Conservation (phyloP, 257 asterid species). For the Nicotiana tomentosiformis region DNA sequence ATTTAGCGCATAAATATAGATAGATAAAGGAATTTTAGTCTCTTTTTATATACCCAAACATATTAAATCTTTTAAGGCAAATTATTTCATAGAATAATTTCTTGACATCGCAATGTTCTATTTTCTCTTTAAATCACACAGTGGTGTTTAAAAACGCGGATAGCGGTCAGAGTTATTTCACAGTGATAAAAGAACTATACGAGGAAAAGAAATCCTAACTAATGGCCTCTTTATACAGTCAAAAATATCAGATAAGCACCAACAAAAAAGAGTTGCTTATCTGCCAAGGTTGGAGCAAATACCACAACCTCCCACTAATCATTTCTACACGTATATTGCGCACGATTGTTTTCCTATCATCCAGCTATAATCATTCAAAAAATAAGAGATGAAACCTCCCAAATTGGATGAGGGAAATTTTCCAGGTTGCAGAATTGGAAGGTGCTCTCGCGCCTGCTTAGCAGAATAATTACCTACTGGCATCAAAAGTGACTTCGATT, state of each 20-base stretch:
- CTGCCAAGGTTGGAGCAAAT: slow-evolving; percentile 10
- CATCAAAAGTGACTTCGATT: background rate
- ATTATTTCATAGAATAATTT: background rate
- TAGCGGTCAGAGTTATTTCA: too few species aligned
- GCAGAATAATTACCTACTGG: background rate
- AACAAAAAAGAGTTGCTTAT: slow-evolving; percentile 22
- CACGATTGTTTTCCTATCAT: background rate
- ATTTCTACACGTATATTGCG: background rate
- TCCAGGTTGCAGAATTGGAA: background rate
- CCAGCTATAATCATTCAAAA: slow-evolving; percentile 6
- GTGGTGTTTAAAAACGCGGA: background rate
- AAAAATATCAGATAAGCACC: slow-evolving; percentile 26
- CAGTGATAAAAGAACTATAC: background rate
- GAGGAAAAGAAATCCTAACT: slow-evolving; percentile 1
- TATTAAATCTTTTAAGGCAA: background rate
- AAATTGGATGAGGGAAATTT: background rate
- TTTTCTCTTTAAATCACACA: background rate
- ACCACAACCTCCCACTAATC: background rate
- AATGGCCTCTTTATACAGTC: background rate
- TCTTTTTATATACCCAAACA: background rate
- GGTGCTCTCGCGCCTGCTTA: background rate
- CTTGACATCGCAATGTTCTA: background rate
- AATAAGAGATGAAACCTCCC: background rate
- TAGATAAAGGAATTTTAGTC: too few species aligned
- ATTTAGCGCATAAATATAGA: too few species aligned